Evolutionary conservation across 2,329 filamentous ascomycete genomes (phyloP), one percentile per base, ranked within the genome.

Genomic region (Monilinia vaccinii-corymbosi): DNA sequence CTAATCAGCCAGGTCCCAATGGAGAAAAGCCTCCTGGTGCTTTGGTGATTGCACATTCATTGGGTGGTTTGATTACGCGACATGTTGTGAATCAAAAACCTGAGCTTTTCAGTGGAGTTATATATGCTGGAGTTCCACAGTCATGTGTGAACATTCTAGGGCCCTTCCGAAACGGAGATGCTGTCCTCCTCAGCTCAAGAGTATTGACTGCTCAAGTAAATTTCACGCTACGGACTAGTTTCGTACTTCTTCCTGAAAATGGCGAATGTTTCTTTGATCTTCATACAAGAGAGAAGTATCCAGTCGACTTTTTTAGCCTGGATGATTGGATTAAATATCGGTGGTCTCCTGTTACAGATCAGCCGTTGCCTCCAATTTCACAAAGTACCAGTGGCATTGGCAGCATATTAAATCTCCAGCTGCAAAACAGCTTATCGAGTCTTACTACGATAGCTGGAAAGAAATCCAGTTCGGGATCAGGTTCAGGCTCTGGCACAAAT

Each of bases 171-270:
- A 93, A 96, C 67, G 92, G 92, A n/a, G 92, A 97, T 70, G 89
- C 92, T 21, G 91, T 97, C 0, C 79, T 96, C 1, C 79, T 97
- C 61, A 96, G 92, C 68, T 91, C 91, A 63, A 89, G 90, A 65
- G 87, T 97, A 0, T 79, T 97, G 18, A 96, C 91, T 0, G 91
- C 93, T 0, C 89, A 94, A 70, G 92, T 96, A 67, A 96, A 96
- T 74, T 96, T 97, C 69, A 91, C 88, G 0, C 85, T 97, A 53
- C 83, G 93, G 9, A 96, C 91, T 0, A 92, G 86, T 46, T 97
- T 89, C 69, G 84, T 86, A 13, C 84, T 97, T 10, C 79, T 97
- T 0, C 93, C 93, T 0, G 87, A 96, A 60, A 87, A 94, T 66
- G 91, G 91, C 0, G 85, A 84, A 69, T 95, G 91, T 73, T 97